A percentile compares a stretch with the other conserved stretches of the same genome.
Evolutionary conservation across 2,329 filamentous ascomycete genomes (phyloP).

Genomic region (Claviceps sp.): DNA sequence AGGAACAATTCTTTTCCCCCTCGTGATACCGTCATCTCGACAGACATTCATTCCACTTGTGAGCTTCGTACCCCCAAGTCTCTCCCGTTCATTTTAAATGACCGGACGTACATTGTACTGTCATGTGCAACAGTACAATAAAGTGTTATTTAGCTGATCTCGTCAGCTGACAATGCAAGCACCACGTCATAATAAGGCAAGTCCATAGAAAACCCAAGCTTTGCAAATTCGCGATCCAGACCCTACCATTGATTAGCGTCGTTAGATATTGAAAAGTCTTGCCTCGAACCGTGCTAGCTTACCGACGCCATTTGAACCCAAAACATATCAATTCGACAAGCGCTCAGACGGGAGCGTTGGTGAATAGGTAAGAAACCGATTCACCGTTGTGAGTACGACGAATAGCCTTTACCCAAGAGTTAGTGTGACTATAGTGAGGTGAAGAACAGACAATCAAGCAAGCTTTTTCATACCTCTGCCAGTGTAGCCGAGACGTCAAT

Average conservation of each 20-base stretch:
- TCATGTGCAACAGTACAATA: neutral
- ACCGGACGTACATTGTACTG: neutral
- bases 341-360: conserved; percentile 42
- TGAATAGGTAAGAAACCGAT: conserved; percentile 54
- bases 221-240: neutral
- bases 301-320: neutral
- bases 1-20: too few species aligned
- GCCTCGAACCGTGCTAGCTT: neutral
- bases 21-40: too few species aligned
- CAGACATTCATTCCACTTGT: too few species aligned
- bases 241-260: neutral
- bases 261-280: neutral
- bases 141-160: neutral
- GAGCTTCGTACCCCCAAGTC: too few species aligned
- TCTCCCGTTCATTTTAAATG: too few species aligned
- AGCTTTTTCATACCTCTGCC: conserved; percentile 33
- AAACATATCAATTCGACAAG: neutral
- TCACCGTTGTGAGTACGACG: conserved; percentile 54
- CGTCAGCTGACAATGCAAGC: neutral
- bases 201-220: neutral
- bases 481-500: conserved; percentile 84
- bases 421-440: neutral
- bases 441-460: neutral
- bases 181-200: neutral
- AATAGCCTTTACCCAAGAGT: conserved; percentile 38